phyloP scores from a whole-genome alignment of 192 early-diverging fungal genomes.

The Chytriomyces hyalinus region DNA sequence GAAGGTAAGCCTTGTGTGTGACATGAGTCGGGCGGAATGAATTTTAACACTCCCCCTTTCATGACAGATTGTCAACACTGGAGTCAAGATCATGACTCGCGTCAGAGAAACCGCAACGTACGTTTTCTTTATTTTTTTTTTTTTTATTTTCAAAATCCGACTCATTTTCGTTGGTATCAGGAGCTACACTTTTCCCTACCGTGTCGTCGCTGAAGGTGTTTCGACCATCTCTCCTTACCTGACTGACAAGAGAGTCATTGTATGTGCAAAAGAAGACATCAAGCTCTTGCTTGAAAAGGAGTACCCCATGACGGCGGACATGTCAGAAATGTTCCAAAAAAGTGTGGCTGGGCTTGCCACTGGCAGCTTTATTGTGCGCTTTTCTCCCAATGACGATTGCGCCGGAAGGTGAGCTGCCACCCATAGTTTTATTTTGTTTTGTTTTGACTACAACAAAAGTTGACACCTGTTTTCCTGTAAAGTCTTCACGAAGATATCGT shows the following conservation, averaged over 20 bases:
- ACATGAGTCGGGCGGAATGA: background rate
- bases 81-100: constrained; percentile 85
- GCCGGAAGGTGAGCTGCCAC: constrained; percentile 40
- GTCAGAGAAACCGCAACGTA: constrained; percentile 22
- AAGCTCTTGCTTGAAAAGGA: constrained; percentile 44
- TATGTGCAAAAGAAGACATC: constrained; percentile 36
- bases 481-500: constrained; percentile 39
- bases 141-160: background rate
- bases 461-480: background rate
- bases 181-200: constrained; percentile 41
- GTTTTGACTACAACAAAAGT: background rate
- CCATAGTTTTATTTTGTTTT: constrained; percentile 23
- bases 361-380: constrained; percentile 55
- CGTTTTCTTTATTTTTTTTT: background rate
- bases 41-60: background rate
- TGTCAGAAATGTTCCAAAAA: constrained; percentile 34
- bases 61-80: constrained; percentile 85
- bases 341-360: constrained; percentile 23
- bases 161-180: constrained; percentile 1
- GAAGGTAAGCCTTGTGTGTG: constrained; percentile 36
- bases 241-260: constrained; percentile 25
- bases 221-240: constrained; percentile 43
- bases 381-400: constrained; percentile 42
- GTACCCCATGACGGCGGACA: constrained; percentile 49
- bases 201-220: constrained; percentile 56